Percentiles rank a stretch among this genome's conserved stretches.
Evolutionary conservation across 768 basidiomycete genomes (phyloP).

Genomic region (Hypsizygus marmoreus): DNA sequence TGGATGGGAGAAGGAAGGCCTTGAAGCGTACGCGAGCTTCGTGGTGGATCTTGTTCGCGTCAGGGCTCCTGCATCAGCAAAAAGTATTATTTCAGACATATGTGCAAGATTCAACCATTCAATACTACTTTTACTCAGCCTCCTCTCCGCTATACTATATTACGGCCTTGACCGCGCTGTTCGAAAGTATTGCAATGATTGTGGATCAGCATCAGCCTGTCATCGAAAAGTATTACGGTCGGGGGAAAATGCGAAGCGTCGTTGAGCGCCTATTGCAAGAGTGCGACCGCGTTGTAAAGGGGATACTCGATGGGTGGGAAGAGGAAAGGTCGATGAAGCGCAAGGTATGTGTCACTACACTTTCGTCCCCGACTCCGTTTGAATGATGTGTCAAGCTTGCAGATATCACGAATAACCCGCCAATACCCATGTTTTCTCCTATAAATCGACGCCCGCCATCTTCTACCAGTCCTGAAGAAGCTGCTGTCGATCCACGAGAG

Average conservation of each 20-base stretch:
- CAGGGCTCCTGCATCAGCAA: constrained; percentile 74
- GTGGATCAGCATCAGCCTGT: constrained; percentile 97
- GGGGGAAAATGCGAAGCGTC: constrained; percentile 82
- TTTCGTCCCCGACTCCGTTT: not conserved
- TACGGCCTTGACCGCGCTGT: constrained; percentile 84
- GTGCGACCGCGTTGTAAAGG: constrained; percentile 80
- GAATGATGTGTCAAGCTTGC: constrained; percentile 36
- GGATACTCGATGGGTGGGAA: constrained; percentile 82
- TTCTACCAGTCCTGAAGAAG: constrained; percentile 45
- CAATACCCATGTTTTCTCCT: constrained; percentile 31
- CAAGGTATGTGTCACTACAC: constrained; percentile 49
- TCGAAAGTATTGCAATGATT: constrained; percentile 94
- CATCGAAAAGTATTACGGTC: constrained; percentile 97
- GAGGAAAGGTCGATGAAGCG: constrained; percentile 85
- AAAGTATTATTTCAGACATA: constrained; percentile 53
- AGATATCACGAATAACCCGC: constrained; percentile 47
- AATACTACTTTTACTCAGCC: constrained; percentile 46
- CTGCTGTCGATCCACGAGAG: constrained; percentile 79
- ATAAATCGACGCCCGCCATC: constrained; percentile 29
- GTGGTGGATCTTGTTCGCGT: constrained; percentile 88
- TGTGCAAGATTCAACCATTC: constrained; percentile 7
- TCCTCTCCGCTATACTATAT: constrained; percentile 93
- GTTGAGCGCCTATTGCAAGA: constrained; percentile 78
- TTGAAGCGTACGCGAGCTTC: constrained; percentile 91
- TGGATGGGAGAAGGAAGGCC: constrained; percentile 89